phyloP scores from a whole-genome alignment of 1,139 yeast species.

The Geotrichum phurueaensis region DNA sequence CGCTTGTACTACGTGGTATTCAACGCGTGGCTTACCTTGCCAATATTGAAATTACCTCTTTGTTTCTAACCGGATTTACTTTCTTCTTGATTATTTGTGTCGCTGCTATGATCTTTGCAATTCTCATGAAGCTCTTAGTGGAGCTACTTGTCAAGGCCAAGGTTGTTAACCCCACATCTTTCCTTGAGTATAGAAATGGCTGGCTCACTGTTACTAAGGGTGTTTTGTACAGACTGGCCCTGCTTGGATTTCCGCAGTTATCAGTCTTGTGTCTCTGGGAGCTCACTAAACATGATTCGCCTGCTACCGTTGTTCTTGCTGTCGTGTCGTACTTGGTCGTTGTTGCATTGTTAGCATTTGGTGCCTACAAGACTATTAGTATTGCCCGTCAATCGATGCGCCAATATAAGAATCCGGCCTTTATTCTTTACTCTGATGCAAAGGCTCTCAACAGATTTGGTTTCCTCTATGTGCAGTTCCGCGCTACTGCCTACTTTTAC shows the following conservation, averaged over 20 bases:
- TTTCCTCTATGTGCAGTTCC: slow-evolving; percentile 79
- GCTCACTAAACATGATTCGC: slow-evolving; percentile 72
- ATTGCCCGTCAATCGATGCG: slow-evolving; percentile 67
- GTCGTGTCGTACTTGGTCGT: slow-evolving; percentile 56
- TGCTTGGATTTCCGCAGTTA: slow-evolving; percentile 81
- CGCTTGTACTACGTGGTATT: slow-evolving; percentile 80
- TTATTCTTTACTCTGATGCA: slow-evolving; percentile 78
- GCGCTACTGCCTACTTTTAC: slow-evolving; percentile 85
- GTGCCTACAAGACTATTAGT: slow-evolving; percentile 61
- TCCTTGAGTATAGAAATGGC: slow-evolving; percentile 70
- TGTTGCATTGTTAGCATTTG: slow-evolving; percentile 59
- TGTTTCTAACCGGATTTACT: slow-evolving; percentile 83
- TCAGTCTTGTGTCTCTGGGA: slow-evolving; percentile 85
- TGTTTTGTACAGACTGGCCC: slow-evolving; percentile 70
- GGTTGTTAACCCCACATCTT: slow-evolving; percentile 52
- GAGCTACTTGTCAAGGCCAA: slow-evolving; percentile 63
- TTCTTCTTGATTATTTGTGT: slow-evolving; percentile 77
- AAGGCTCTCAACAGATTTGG: slow-evolving; percentile 81
- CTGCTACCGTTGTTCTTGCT: slow-evolving; percentile 76
- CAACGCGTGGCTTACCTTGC: slow-evolving; percentile 85
- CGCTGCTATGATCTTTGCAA: slow-evolving; percentile 56
- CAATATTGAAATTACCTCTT: slow-evolving; percentile 73
- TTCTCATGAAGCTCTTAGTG: slow-evolving; percentile 65
- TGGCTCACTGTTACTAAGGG: slow-evolving; percentile 84
- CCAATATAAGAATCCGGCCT: slow-evolving; percentile 86